Evolutionary conservation across 2,329 filamentous ascomycete species (phyloP), one percentile per base, ranked within the genome.

Genomic region (Nothophaeocryptopus gaeumannii): DNA sequence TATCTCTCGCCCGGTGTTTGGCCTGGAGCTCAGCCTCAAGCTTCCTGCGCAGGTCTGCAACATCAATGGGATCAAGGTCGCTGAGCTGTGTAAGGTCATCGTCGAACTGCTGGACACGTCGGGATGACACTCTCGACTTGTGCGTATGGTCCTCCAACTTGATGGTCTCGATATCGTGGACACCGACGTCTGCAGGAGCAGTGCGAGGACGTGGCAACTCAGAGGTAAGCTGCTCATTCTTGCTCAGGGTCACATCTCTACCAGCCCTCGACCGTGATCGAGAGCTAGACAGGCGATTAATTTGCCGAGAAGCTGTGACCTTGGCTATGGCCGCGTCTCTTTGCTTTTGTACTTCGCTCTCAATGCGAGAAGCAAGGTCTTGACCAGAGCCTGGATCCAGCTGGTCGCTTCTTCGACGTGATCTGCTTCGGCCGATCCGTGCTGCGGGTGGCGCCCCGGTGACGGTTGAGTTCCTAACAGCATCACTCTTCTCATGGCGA

Each of bases 61-160:
- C 76, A 45, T 79, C 74, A 47, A 73, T 67, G 44, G 71, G 71
- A 59, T 80, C 74, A 51, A 81, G 72, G 51, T 76, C 74, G 64
- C 77, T 83, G 42, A 84, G 60, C 51, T 79, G 68, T 1, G 80
- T 83, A 39, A 80, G 56, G 46, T 79, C 72, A 26, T 54, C 44
- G 26, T 47, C 50, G 15, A 50, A 51, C 13, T 33, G 44, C 38
- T 43, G 32, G 12, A 39, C 42, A 30, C 38, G 20, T 15, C 35
- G 53, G 15, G 50, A 41, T 20, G 54, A 45, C 10, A 16, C 35
- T 45, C 39, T 42, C n/a, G 54, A 53, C 36, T 53, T 58, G 14
- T 42, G 31, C 5, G 47, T 54, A 30, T 56, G 40, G 9, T 63
- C 53, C 7, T 53, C 29, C n/a, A n/a, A 5, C 3, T 26, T 26